A percentile compares a stretch with the other conserved stretches of the same genome.
phyloP scores from a whole-genome alignment of 208 protist genomes.

The Trichomonas tenax region DNA sequence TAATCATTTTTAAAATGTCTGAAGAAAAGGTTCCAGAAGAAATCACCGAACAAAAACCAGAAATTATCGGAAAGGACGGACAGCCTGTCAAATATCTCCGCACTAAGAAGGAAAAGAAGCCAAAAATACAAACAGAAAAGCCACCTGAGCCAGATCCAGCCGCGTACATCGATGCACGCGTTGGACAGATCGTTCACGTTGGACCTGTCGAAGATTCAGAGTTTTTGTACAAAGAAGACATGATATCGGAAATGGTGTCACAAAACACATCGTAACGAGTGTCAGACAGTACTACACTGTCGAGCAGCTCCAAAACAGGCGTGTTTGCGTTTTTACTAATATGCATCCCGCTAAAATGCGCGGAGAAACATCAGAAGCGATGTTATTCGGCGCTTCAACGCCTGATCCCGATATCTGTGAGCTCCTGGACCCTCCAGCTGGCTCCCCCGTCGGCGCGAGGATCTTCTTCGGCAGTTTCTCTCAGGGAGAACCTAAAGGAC shows the following conservation, averaged over 20 bases:
- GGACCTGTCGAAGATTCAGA: neutral
- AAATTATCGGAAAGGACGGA: neutral
- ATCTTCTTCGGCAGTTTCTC: neutral
- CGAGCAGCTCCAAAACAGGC: neutral
- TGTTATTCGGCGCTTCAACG: neutral
- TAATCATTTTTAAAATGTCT: neutral
- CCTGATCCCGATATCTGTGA: neutral
- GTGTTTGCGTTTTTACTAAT: neutral
- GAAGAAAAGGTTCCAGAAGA: neutral
- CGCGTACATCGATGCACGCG: neutral
- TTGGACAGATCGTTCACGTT: neutral
- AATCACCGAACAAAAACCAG: neutral
- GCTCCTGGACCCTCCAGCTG: neutral
- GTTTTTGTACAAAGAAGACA: neutral
- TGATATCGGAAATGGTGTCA: neutral
- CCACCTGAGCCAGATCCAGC: neutral
- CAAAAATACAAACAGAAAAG: neutral
- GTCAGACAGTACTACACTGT: neutral
- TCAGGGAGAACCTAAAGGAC: neutral
- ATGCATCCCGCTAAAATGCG: neutral
- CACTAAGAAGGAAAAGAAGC: neutral
- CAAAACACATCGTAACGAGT: neutral
- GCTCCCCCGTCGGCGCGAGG: neutral
- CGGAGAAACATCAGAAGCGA: neutral
- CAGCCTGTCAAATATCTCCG: neutral